Base-by-base conservation (phyloP, 2,329 filamentous ascomycete genomes). In the Penicillium vulpinum region DNA sequence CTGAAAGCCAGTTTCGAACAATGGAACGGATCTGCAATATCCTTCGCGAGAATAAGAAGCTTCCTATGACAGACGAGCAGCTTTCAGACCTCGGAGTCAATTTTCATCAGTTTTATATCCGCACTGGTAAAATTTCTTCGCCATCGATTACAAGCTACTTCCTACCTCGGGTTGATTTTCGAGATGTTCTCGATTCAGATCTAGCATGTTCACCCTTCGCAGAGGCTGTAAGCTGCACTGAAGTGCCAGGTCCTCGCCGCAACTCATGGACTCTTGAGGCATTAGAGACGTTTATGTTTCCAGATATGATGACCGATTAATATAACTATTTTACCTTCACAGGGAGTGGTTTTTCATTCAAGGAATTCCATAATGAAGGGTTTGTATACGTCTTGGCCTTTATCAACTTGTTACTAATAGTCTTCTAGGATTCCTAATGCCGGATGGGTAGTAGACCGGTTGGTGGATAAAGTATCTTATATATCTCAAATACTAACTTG, bases 71-170 rank as follows among this genome's bases (percentile, higher is more conserved):
- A 47, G 29, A 47, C 45, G 29, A 36, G 21, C 21, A 36, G 45
- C 45, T 47, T 47, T 47, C 44, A 47, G 44, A 47, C 29, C 45
- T 47, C 45, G 45, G 45, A 47, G 31, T 47, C 45, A 31, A 47
- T 24, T 47, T 35, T 47, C 31, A 47, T 47, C 31, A 47, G 45
- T 47, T 47, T 47, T 29, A 47, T 47, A 47, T 36, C 45, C 29
- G 29, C 44, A 47, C 44, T 35, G 18, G 28, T 35, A 35, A 29
- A 47, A 48, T 48, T 36, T 36, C 45, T 28, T 48, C 29, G 22
- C 45, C 33, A 48, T 48, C 45, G 45, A 33, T 48, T 36, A 38
- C 9, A 48, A 38, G 31, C 45, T 15, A 48, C 22, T 36, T 48
- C 45, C 33, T 48, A 38, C 45, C 45, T 24, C 45, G 33, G 45